Conservation (phyloP, 148 eudicot species). For the Diospyros kaki region DNA sequence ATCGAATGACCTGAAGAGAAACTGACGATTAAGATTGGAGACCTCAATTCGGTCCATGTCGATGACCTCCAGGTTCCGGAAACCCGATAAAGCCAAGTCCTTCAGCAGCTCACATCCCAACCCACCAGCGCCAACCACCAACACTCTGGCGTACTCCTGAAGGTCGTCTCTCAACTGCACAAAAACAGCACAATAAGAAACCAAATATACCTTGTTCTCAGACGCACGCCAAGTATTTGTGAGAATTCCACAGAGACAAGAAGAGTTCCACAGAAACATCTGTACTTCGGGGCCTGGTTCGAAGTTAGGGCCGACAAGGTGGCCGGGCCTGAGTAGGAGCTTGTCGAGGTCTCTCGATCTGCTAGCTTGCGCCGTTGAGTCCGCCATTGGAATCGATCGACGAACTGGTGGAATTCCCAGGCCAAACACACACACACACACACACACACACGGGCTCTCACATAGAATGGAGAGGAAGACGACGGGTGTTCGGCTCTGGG, state of each 20-base stretch:
- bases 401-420: constrained; percentile 8
- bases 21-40: constrained; percentile 94
- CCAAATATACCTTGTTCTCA: not conserved
- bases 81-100: constrained; percentile 91
- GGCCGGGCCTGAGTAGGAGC: constrained; percentile 85
- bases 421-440: not conserved
- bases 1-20: constrained; percentile 68
- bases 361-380: constrained; percentile 40
- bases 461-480: constrained; percentile 11
- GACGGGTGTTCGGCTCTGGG: not conserved
- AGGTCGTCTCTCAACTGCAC: constrained; percentile 71
- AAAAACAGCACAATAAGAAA: constrained; percentile 13
- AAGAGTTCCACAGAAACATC: not conserved
- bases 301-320: constrained; percentile 70
- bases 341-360: constrained; percentile 91
- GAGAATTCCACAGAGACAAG: constrained; percentile 9
- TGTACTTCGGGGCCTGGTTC: constrained; percentile 61
- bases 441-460: not conserved
- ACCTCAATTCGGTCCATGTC: constrained; percentile 98
- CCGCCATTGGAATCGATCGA: constrained; percentile 49
- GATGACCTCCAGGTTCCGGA: constrained; percentile 79
- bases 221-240: constrained; percentile 17
- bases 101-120: constrained; percentile 86
- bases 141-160: constrained; percentile 52
- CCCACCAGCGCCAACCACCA: constrained; percentile 98